phyloP scores from a whole-genome alignment of 2,329 filamentous ascomycete genomes.

The Escovopsis sp. region DNA sequence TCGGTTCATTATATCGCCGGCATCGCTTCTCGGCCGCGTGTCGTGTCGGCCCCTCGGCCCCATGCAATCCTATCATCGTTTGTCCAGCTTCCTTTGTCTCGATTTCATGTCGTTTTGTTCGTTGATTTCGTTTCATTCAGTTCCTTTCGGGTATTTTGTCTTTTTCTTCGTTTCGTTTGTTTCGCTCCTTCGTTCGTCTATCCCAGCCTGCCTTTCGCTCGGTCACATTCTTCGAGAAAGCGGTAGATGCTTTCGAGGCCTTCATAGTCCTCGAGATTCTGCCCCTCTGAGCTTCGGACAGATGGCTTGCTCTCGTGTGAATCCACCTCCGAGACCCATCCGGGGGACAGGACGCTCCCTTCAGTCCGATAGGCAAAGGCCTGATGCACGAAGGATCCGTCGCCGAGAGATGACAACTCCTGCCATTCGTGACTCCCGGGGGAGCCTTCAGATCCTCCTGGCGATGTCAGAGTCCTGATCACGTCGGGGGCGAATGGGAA shows the following conservation, averaged over 20 bases:
- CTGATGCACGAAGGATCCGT: conserved; percentile 23
- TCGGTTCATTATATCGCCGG: background rate
- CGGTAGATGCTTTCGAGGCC: conserved; percentile 43
- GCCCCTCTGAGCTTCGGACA: conserved; percentile 28
- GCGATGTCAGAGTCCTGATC: conserved; percentile 25
- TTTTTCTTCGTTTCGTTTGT: too few species aligned
- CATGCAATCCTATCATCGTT: too few species aligned
- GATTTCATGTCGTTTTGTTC: too few species aligned
- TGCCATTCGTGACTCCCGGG: conserved; percentile 25
- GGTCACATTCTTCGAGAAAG: conserved; percentile 44
- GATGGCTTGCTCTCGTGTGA: conserved; percentile 38
- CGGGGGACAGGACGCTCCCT: conserved; percentile 21
- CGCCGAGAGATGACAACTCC: conserved; percentile 19
- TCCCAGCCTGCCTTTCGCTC: conserved; percentile 20
- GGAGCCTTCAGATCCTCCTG: conserved; percentile 33
- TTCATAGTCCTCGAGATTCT: conserved; percentile 34
- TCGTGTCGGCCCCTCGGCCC: too few species aligned
- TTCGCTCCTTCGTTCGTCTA: conserved; percentile 5
- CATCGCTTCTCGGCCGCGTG: too few species aligned
- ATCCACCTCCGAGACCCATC: conserved; percentile 32
- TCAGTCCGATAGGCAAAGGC: conserved; percentile 28
- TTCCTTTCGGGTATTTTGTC: too few species aligned
- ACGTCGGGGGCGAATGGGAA: conserved; percentile 69
- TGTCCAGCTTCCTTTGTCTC: too few species aligned
- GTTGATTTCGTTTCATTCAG: too few species aligned